Evolutionary conservation across 805 yeast species (phyloP), one percentile per base, ranked within the genome.

Genomic region (Kuraishia hungarica): DNA sequence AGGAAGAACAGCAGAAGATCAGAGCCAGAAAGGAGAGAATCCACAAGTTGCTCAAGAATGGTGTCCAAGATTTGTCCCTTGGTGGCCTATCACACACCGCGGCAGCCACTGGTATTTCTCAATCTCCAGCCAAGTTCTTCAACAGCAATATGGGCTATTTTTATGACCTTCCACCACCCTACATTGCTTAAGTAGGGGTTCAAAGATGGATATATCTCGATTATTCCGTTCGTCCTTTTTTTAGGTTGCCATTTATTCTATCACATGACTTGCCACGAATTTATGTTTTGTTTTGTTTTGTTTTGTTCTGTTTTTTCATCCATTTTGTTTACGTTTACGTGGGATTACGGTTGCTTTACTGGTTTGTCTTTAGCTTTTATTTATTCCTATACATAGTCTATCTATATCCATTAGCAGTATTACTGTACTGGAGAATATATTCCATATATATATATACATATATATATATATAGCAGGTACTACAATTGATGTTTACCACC

Each of bases 341-440:
- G 43, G 43, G 43, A 8, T 35, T 35, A 35, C 17, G 43, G 43
- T 35, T 35, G 43, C 43, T 35, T 35, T 35, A 6, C 43, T 35
- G 43, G 43, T 35, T 35, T 35, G 43, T 35, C 17, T 35, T 35
- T 10, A 7, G 15, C 43, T 35, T 35, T 8, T 15, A 35, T 35
- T 35, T 35, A 35, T 35, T 35, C 43, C 43, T 35, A 35, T 35
- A 35, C 43, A 35, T 61, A 67, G 54, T 71, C 63, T 57, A 64
- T 70, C 52, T n/a, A n/a, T n/a, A n/a, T 71, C 67, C 56, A 58
- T 61, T 51, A 72, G 71, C 56, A 66, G 63, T 53, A 60, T 72
- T 54, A 65, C 70, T 39, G 48, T 20, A 11, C 2, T 50, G 51
- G 48, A 51, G 28, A 24, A 39, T 24, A 53, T 2, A 48, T 54